A percentile compares a stretch with the other conserved stretches of the same genome.
Conservation (phyloP, 495 filamentous ascomycete species). For the Penicillium paradoxum region DNA sequence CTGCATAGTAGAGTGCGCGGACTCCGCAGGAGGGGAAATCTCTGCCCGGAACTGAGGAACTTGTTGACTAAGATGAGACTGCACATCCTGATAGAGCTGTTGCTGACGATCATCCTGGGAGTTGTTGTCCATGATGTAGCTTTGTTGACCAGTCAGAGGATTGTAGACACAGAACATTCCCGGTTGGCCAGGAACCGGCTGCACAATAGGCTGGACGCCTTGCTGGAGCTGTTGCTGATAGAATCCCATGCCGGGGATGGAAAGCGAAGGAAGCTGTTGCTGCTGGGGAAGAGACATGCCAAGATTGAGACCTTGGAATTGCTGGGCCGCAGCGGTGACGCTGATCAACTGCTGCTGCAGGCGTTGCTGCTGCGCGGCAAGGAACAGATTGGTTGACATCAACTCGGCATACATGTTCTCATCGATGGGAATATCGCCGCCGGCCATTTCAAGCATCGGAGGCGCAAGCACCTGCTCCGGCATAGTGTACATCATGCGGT, state of each 20-base stretch:
- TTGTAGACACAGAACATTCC: conserved; percentile 80
- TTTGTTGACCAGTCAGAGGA: conserved; percentile 73
- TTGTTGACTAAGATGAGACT: conserved; percentile 38
- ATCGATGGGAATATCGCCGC: conserved; percentile 65
- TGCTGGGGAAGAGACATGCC: conserved; percentile 35
- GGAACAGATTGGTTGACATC: conserved; percentile 76
- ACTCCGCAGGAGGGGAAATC: conserved; percentile 71
- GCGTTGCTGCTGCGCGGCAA: conserved; percentile 84
- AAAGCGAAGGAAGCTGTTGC: conserved; percentile 29
- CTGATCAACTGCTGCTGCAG: conserved; percentile 61
- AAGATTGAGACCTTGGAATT: conserved; percentile 71
- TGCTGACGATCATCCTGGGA: conserved; percentile 30
- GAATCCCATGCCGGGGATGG: conserved; percentile 46
- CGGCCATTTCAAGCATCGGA: conserved; percentile 63
- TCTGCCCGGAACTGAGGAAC: conserved; percentile 67
- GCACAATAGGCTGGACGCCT: conserved; percentile 64
- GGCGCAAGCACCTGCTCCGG: conserved; percentile 86
- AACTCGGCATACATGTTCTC: conserved; percentile 78
- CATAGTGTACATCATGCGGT: conserved; percentile 59
- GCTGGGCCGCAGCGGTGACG: conserved; percentile 58
- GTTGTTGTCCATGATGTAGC: conserved; percentile 60
- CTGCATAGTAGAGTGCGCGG: conserved; percentile 45
- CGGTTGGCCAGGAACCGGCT: conserved; percentile 63
- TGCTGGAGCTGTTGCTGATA: conserved; percentile 70
- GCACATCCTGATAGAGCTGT: conserved; percentile 31